phyloP scores from a whole-genome alignment of 257 asterid species.

The Solanum pennellii region DNA sequence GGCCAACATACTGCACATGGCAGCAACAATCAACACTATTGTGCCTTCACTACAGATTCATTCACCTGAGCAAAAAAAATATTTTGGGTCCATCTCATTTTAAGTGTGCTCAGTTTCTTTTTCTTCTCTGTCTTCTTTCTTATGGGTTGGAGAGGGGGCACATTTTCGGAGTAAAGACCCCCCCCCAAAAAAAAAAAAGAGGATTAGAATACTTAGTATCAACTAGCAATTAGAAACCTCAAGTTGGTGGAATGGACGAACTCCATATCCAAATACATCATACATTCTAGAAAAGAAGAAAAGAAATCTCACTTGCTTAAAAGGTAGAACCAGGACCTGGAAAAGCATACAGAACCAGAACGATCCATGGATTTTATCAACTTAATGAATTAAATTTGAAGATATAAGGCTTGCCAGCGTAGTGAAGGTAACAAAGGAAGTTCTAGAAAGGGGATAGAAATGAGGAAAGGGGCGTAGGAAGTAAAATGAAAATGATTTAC shows the following conservation, averaged over 20 bases:
- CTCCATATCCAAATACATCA: not conserved
- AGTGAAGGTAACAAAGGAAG: not conserved
- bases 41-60: not conserved
- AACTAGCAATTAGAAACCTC: not conserved
- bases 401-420: not conserved
- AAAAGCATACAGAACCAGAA: not conserved
- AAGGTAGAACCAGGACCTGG: not conserved
- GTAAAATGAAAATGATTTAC: not conserved
- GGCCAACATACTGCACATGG: not conserved
- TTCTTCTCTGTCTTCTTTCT: not conserved
- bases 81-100: not conserved
- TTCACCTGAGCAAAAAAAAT: not conserved
- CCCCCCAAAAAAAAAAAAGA: not conserved
- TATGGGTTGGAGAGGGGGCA: not conserved
- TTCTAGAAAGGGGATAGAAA: not conserved
- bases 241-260: not conserved
- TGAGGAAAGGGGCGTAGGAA: not conserved
- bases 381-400: not conserved
- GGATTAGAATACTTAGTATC: not conserved
- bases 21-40: not conserved
- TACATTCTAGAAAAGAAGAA: not conserved
- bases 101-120: not conserved
- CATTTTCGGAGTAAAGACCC: not conserved
- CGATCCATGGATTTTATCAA: not conserved
- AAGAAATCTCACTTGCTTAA: not conserved